Conservation (phyloP, 2,329 filamentous ascomycete species). For the Colletotrichum sp. region DNA sequence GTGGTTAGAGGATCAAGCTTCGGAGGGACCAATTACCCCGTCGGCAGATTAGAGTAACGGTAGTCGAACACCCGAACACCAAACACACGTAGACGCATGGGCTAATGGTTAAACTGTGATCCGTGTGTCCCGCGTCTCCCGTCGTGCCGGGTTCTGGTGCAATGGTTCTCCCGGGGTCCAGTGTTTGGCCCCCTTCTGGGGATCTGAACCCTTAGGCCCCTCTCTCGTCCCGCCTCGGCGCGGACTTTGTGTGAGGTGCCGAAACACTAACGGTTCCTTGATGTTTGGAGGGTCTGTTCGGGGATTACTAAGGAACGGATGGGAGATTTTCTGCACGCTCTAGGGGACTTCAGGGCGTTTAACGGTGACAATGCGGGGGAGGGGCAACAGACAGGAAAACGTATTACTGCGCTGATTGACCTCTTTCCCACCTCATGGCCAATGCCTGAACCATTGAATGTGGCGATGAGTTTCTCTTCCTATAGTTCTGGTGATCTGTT, state of each 20-base stretch:
- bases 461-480: too few relatives aligned
- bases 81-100: not conserved
- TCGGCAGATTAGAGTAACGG: not conserved
- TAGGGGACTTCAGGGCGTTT: too few relatives aligned
- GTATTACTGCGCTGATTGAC: too few relatives aligned
- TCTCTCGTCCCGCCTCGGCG: not conserved
- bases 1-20: not conserved
- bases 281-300: not conserved
- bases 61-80: not conserved
- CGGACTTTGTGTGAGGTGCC: not conserved
- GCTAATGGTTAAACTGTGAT: not conserved
- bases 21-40: not conserved
- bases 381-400: too few relatives aligned
- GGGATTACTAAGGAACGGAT: not conserved
- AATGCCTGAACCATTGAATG: too few relatives aligned
- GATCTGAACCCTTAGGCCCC: not conserved
- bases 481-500: too few relatives aligned
- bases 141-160: not conserved
- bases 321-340: not conserved
- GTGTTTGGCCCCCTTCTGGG: not conserved
- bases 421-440: too few relatives aligned
- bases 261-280: not conserved
- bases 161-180: not conserved
- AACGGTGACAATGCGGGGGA: too few relatives aligned
- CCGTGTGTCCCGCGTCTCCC: not conserved